Evolutionary conservation across 1,284 basidiomycete genomes (phyloP).

Genomic region (Cryptococcus floricola): DNA sequence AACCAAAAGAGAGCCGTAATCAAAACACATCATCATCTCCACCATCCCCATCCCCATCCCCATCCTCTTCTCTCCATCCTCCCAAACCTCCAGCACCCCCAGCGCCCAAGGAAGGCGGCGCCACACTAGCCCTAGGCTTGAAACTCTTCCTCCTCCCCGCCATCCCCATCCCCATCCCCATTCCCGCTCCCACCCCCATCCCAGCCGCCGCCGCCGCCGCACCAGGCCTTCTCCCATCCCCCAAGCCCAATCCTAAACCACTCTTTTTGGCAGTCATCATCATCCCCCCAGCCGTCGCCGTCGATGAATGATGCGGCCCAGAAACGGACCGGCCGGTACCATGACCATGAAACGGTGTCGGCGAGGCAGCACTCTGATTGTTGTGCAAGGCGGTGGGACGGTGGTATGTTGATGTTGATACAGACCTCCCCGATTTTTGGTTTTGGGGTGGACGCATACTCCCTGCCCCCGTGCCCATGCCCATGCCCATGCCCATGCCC

Average conservation of each 20-base stretch:
- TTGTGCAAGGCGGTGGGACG: background rate
- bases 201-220: slow-evolving; percentile 53
- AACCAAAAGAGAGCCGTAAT: background rate
- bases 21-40: slow-evolving; percentile 16
- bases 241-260: background rate
- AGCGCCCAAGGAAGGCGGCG: background rate
- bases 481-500: background rate
- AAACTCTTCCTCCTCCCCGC: slow-evolving; percentile 64
- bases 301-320: no score
- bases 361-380: background rate
- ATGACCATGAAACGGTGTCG: no score
- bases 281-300: background rate
- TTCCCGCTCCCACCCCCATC: no score
- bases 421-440: background rate
- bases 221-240: background rate
- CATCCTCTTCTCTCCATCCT: slow-evolving; percentile 5
- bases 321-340: no score
- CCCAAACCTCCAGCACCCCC: background rate
- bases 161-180: slow-evolving; percentile 54
- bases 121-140: slow-evolving; percentile 27
- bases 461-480: background rate
- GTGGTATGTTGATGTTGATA: background rate
- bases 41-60: background rate
- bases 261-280: background rate
- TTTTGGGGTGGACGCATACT: background rate